phyloP scores from a whole-genome alignment of 257 asterid species.

The Solanum dulcamara region DNA sequence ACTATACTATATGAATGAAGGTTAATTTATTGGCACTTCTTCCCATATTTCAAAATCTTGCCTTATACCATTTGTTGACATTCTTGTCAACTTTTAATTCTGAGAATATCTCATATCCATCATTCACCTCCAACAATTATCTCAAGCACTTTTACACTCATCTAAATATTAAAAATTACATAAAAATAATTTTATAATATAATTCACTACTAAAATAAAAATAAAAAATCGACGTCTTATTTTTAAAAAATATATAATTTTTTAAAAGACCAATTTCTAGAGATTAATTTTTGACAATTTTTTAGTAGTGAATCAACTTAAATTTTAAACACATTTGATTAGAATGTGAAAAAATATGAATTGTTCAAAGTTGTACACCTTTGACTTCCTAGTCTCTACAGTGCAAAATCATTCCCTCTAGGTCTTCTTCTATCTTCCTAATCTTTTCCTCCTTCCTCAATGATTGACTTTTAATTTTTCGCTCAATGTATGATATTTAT shows the following conservation, averaged over 20 bases:
- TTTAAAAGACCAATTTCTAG: too few species aligned
- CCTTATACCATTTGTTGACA: background rate
- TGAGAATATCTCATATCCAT: background rate
- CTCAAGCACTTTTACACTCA: background rate
- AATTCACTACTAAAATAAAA: background rate
- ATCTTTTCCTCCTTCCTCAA: background rate
- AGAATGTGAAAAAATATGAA: background rate
- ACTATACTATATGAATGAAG: background rate
- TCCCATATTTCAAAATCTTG: background rate
- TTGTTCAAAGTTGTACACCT: background rate
- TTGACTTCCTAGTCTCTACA: background rate
- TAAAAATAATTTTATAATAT: background rate
- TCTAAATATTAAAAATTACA: background rate
- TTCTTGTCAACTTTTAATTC: background rate
- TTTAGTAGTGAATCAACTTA: background rate
- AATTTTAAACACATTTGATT: background rate
- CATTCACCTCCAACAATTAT: background rate
- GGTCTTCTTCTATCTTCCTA: background rate
- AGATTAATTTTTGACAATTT: too few species aligned
- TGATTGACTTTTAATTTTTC: background rate
- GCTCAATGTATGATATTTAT: background rate
- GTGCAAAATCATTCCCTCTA: background rate
- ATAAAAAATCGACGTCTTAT: too few species aligned
- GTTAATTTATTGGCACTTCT: background rate
- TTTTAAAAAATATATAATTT: too few species aligned